These are phyloP conservation scores for Chenopodium formosanum DNA, from an alignment of 148 eudicot genomes.

Conservation along the genomic window DNA sequence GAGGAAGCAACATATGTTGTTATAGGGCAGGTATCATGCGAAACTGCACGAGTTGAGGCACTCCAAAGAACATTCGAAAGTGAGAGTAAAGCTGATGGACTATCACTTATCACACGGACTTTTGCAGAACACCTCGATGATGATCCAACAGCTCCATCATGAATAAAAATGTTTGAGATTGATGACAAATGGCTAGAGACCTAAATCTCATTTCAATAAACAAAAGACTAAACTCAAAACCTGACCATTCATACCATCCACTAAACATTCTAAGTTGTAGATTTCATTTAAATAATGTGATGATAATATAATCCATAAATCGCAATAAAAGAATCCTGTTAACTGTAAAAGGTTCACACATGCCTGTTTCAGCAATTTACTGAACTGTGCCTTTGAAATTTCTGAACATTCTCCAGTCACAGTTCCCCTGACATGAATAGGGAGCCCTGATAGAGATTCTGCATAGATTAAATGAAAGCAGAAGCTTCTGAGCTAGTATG, in stretches of 20 bases:
- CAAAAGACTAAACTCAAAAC: background rate
- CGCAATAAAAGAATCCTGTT: background rate
- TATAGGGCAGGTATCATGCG: slow-evolving; percentile 12
- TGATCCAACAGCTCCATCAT: slow-evolving; percentile 18
- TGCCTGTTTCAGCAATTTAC: slow-evolving; percentile 16
- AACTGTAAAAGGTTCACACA: background rate
- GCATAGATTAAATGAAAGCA: background rate
- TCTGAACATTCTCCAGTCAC: background rate
- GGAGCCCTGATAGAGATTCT: slow-evolving; percentile 14
- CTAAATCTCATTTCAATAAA: background rate
- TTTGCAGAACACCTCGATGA: slow-evolving; percentile 2
- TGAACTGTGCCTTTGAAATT: slow-evolving; percentile 12
- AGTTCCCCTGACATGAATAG: slow-evolving; percentile 1
- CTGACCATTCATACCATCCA: background rate
- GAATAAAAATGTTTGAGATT: slow-evolving; percentile 11
- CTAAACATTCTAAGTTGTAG: background rate
- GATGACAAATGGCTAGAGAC: slow-evolving; percentile 19
- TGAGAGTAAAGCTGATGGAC: slow-evolving; percentile 11
- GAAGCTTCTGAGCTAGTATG: background rate
- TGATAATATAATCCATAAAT: background rate
- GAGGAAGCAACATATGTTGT: slow-evolving; percentile 12
- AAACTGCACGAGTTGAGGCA: slow-evolving; percentile 17
- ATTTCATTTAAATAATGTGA: background rate
- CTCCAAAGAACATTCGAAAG: slow-evolving; percentile 14
- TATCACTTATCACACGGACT: slow-evolving; percentile 14